phyloP scores from a whole-genome alignment of 164 flowering plant genomes.

The Annona cherimola region DNA sequence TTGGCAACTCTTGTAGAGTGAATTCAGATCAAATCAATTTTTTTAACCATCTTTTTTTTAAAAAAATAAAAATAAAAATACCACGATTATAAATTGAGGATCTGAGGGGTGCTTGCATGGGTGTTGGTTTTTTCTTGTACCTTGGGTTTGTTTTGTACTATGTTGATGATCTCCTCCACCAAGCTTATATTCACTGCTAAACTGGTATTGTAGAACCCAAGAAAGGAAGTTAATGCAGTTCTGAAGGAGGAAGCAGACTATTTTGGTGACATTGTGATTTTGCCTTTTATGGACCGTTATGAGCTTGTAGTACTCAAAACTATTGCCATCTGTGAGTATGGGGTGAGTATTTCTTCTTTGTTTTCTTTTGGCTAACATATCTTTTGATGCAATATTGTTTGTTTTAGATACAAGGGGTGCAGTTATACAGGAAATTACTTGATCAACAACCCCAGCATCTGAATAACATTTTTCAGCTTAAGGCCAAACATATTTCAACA shows the following conservation, averaged over 20 bases:
- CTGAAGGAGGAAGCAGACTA: conserved; percentile 85
- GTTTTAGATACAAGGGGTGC: neutral
- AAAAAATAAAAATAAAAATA: too few species aligned
- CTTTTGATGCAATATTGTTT: neutral
- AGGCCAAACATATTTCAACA: neutral
- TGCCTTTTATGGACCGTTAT: conserved; percentile 92
- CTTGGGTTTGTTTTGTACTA: too few species aligned
- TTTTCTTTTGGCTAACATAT: neutral
- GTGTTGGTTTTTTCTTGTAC: neutral
- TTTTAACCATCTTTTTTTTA: too few species aligned
- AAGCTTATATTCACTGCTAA: neutral
- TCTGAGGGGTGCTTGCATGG: neutral
- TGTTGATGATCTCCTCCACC: neutral
- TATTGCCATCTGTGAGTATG: conserved; percentile 84
- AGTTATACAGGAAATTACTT: neutral
- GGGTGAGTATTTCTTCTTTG: conserved; percentile 52
- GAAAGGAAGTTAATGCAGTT: conserved; percentile 80
- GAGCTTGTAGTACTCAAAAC: conserved; percentile 98
- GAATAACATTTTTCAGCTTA: neutral
- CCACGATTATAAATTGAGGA: neutral
- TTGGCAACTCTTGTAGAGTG: too few species aligned
- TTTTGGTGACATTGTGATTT: conserved; percentile 84
- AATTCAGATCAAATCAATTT: too few species aligned
- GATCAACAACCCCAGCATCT: neutral
- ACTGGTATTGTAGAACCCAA: conserved; percentile 50